Base-by-base conservation (phyloP, 768 basidiomycete genomes). In the Cystofilobasidium macerans region DNA sequence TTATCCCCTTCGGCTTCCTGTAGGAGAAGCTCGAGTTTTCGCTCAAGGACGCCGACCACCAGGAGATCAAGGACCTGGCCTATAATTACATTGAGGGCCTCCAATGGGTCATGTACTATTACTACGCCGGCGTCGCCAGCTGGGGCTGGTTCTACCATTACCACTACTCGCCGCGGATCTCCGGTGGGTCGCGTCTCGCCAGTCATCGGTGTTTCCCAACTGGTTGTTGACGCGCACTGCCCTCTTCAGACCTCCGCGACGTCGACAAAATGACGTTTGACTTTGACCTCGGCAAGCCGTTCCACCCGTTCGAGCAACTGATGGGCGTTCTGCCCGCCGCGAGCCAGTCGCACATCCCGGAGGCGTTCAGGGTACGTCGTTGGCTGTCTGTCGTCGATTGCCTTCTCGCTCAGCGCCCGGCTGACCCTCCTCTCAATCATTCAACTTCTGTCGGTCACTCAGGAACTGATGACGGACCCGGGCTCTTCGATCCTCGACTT, bases 131-230 rank as follows among this genome's bases (percentile, higher is more conserved):
- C 7, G 92, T 98, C 22, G 88, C 91, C 7, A 93, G 90, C 20
- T 99, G 95, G 95, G 83, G 89, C 26, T 98, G 95, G 95, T 99
- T 94, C 79, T 98, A 98, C 77, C 80, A 93, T 75, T 98, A 97
- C 75, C 94, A 99, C 74, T 99, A 93, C 75, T 88, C 95, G 0
- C 95, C 95, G 26, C 84, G 92, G 33, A 97, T 98, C 63, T 90
- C 91, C 24, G 94, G 94, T 93, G 71, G 61, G 81, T 73, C 20
- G 8, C 20, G n/a, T n/a, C n/a, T n/a, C n/a, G n/a, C n/a, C n/a
- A n/a, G n/a, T n/a, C n/a, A n/a, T n/a, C n/a, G n/a, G n/a, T n/a
- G n/a, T n/a, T n/a, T n/a, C n/a, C n/a, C n/a, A n/a, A n/a, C n/a
- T n/a, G n/a, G n/a, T n/a, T n/a, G n/a, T n/a, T n/a, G n/a, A n/a